A percentile compares a stretch with the other conserved stretches of the same genome.
Conservation (phyloP, 495 filamentous ascomycete species). For the Tuber brumale region DNA sequence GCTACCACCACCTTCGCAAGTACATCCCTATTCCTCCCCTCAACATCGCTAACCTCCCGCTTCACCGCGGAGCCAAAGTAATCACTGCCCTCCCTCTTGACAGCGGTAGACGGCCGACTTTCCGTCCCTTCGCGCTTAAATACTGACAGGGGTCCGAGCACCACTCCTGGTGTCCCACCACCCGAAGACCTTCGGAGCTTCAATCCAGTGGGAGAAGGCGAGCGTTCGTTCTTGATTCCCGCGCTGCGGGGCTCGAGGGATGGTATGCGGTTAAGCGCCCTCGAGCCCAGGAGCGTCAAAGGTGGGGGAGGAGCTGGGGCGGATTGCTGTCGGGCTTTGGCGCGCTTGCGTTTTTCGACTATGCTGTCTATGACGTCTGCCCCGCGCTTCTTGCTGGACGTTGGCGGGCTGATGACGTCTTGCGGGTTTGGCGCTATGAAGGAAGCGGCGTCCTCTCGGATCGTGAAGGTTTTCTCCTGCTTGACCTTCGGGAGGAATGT, state of each 20-base stretch:
- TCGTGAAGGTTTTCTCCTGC: constrained; percentile 9
- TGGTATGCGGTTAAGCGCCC: constrained; percentile 15
- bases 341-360: constrained; percentile 33
- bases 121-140: background rate
- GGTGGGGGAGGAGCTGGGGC: constrained; percentile 20
- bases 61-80: background rate
- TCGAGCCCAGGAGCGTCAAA: constrained; percentile 24
- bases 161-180: background rate
- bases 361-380: constrained; percentile 37
- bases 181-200: background rate
- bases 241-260: constrained; percentile 5
- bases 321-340: constrained; percentile 12
- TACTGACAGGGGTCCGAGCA: background rate
- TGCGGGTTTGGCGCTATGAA: constrained; percentile 41
- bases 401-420: constrained; percentile 34
- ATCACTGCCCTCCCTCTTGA: background rate
- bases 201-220: constrained; percentile 18
- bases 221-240: constrained; percentile 23
- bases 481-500: constrained; percentile 22
- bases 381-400: constrained; percentile 34
- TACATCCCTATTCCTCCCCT: constrained; percentile 23
- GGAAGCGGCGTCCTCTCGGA: constrained; percentile 4
- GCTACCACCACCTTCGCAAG: constrained; percentile 29
- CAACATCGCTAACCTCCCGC: constrained; percentile 29
- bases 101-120: background rate